A percentile compares a stretch with the other conserved stretches of the same genome.
These are phyloP conservation scores for Takashimella koratensis DNA, from an alignment of 1,284 basidiomycete genomes.

Conservation along the genomic window DNA sequence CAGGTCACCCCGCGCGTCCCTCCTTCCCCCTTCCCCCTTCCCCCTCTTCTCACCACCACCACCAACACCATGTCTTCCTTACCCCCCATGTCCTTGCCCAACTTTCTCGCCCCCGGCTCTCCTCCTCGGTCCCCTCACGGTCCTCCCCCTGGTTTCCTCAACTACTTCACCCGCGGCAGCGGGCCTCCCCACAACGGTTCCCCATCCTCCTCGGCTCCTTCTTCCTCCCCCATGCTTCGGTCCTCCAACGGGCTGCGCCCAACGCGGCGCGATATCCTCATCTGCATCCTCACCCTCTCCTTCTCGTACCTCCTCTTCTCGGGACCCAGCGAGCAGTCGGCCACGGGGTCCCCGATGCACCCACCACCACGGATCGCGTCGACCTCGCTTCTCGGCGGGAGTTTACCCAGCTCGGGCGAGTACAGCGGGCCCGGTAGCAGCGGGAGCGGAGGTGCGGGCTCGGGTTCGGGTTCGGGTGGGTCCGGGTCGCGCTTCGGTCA, in stretches of 20 bases:
- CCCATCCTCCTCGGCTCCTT: neutral
- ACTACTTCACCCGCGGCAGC: constrained; percentile 6
- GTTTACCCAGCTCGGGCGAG: neutral
- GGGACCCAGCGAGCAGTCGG: neutral
- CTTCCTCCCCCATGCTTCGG: neutral
- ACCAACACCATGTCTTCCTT: neutral
- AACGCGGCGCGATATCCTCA: constrained; percentile 40
- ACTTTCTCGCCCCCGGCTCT: constrained; percentile 15
- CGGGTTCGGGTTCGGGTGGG: too few species aligned
- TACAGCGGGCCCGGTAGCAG: neutral
- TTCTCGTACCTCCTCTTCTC: constrained; percentile 39
- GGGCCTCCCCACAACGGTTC: neutral
- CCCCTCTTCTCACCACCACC: neutral
- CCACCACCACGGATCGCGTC: neutral
- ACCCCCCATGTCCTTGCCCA: constrained; percentile 9
- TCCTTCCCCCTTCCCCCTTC: neutral
- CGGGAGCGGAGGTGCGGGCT: neutral
- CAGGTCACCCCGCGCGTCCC: neutral
- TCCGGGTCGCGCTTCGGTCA: neutral
- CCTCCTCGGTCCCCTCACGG: constrained; percentile 31
- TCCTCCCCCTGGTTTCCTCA: constrained; percentile 11
- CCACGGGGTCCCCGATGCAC: neutral
- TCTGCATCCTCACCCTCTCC: constrained; percentile 39
- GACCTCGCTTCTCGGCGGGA: neutral
- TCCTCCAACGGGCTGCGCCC: constrained; percentile 23